Base-by-base conservation (phyloP, 768 basidiomycete genomes). In the Leccinum pellstonianum region DNA sequence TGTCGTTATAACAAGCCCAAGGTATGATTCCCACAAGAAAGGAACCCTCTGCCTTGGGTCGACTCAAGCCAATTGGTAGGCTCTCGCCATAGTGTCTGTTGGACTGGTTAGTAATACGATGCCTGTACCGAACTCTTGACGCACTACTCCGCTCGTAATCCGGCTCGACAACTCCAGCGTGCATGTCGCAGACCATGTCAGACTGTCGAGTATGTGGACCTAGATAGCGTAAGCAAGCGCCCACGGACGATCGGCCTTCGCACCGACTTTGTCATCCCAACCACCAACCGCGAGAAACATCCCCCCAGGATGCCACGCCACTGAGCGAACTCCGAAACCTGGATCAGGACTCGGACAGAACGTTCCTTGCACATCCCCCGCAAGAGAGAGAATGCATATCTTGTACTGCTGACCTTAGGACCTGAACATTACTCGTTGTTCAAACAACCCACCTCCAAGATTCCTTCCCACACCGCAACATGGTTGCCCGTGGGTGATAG, bases 251-350 rank as follows among this genome's bases (percentile, higher is more conserved):
- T 4, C 43, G 4, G 15, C 33, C 31, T 54, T 46, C 37, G 21
- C 4, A 64, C 76, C 46, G 56, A 90, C 93, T 75, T 89, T 92
- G 66, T 95, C 93, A 73, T 95, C 93, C 85, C 89, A 95, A 11
- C 95, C 95, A 12, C 85, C 87, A 0, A 95, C 79, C 2, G 87
- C 90, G 9, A 97, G 76, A 70, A 90, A 95, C 67, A 83, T 78
- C 5, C 94, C 92, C 57, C 79, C 88, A 4, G 94, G 95, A 73
- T 95, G 91, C 95, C 95, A 98, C 19, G 83, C 76, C 1, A 88
- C 86, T 59, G 76, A 79, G 10, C 93, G 83, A 47, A 97, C 85
- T 6, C 95, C 95, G 57, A 95, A 83, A 15, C 88, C 91, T 27
- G 91, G 90, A 72, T 96, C 93, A 27, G 83, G 81, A 35, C 80